A percentile compares a stretch with the other conserved stretches of the same genome.
Evolutionary conservation across 2,329 filamentous ascomycete genomes (phyloP).

Genomic region (Acephala macrosclerotiorum): DNA sequence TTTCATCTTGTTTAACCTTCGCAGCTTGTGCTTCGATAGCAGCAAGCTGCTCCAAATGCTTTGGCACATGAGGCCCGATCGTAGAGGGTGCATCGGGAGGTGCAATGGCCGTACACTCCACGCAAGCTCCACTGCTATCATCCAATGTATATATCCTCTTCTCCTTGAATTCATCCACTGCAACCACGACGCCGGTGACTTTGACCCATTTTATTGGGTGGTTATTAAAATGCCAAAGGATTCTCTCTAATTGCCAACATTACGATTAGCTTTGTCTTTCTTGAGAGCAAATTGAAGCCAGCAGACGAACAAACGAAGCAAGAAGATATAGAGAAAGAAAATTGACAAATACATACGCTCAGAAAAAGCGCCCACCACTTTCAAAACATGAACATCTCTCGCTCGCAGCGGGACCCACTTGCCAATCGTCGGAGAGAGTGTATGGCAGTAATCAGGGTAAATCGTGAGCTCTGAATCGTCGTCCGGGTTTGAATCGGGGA

Average conservation of each 20-base stretch:
- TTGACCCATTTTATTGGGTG: slow-evolving; percentile 81
- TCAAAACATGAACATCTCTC: slow-evolving; percentile 57
- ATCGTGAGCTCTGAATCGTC: slow-evolving; percentile 42
- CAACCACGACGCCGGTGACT: slow-evolving; percentile 74
- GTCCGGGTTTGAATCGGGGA: slow-evolving; percentile 9
- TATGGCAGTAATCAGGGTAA: slow-evolving; percentile 70
- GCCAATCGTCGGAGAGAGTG: slow-evolving; percentile 66
- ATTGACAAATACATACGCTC: slow-evolving; percentile 52
- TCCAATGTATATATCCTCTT: slow-evolving; percentile 65
- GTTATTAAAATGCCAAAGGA: slow-evolving; percentile 73
- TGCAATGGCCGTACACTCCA: slow-evolving; percentile 51
- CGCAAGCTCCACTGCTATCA: slow-evolving; percentile 67
- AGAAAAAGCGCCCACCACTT: slow-evolving; percentile 55
- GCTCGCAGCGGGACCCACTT: slow-evolving; percentile 65
- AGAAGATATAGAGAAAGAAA: background rate
- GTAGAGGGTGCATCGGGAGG: slow-evolving; percentile 19
- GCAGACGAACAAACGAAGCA: background rate
- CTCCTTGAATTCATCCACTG: slow-evolving; percentile 58
- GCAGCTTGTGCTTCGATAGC: slow-evolving; percentile 3
- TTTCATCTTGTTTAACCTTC: background rate
- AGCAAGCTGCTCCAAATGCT: slow-evolving; percentile 23
- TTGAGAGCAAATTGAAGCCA: background rate
- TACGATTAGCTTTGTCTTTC: slow-evolving; percentile 10
- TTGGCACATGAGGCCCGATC: slow-evolving; percentile 4
- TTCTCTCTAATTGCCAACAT: slow-evolving; percentile 52